These are phyloP conservation scores for Ophiostoma australiae DNA, from an alignment of 2,329 filamentous ascomycete genomes.

Conservation along the genomic window DNA sequence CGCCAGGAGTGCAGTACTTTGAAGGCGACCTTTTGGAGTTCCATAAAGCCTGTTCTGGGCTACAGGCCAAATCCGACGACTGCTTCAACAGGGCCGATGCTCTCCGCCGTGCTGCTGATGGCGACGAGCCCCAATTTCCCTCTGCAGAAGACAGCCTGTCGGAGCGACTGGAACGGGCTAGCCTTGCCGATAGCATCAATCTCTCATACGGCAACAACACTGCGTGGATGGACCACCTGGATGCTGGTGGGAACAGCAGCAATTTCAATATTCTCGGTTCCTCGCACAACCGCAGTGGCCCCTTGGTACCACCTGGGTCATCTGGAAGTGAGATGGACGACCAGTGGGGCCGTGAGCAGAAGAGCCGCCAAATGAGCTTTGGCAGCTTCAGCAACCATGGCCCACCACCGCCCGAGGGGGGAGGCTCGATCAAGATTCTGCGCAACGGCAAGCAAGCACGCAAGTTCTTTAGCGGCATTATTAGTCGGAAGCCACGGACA, in stretches of 20 bases:
- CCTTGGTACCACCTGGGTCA: constrained; percentile 41
- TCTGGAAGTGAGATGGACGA: constrained; percentile 47
- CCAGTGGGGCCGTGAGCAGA: constrained; percentile 30
- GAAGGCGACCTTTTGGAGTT: constrained; percentile 53
- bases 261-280: background rate
- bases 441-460: constrained; percentile 40
- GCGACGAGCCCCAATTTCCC: constrained; percentile 22
- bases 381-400: constrained; percentile 29
- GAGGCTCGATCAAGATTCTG: constrained; percentile 36
- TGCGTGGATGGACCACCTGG: constrained; percentile 23
- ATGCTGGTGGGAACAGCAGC: constrained; percentile 14
- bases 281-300: background rate
- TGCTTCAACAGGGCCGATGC: constrained; percentile 49
- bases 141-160: constrained; percentile 36
- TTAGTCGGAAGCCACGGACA: constrained; percentile 34
- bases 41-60: constrained; percentile 45
- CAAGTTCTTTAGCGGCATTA: constrained; percentile 42
- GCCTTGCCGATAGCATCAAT: constrained; percentile 37
- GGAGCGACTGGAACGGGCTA: constrained; percentile 46
- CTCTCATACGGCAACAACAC: constrained; percentile 35
- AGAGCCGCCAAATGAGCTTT: constrained; percentile 28
- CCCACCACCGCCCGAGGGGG: constrained; percentile 31
- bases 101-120: constrained; percentile 39
- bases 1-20: constrained; percentile 35
- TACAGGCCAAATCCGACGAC: constrained; percentile 49